phyloP scores from a whole-genome alignment of 306 rosid species.

The Cicer arietinum region DNA sequence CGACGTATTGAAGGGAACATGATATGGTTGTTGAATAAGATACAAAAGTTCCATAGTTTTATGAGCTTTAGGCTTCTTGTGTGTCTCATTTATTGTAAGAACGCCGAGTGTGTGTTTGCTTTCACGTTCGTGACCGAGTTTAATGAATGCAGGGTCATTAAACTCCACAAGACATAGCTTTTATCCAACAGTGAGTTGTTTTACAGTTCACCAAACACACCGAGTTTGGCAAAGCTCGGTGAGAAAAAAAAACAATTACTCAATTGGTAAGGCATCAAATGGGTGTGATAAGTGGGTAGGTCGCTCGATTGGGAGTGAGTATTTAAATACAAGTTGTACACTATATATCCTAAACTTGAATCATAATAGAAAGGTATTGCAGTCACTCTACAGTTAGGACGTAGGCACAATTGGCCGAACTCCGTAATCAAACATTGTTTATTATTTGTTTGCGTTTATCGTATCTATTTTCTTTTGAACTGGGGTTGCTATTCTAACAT shows the following conservation, averaged over 20 bases:
- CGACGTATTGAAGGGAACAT: constrained; percentile 15
- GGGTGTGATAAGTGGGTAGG: too few species aligned
- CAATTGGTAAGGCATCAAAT: too few species aligned
- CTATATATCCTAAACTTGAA: too few species aligned
- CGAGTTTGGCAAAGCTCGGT: constrained; percentile 10
- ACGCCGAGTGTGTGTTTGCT: not conserved
- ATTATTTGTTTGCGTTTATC: too few species aligned
- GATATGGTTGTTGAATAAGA: constrained; percentile 35
- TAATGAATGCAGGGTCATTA: not conserved
- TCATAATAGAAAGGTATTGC: too few species aligned
- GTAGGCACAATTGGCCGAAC: too few species aligned
- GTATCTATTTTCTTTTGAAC: too few species aligned
- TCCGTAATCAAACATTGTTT: too few species aligned
- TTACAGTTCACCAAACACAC: not conserved
- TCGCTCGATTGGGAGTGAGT: too few species aligned
- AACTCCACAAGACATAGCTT: not conserved
- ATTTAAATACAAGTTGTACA: too few species aligned
- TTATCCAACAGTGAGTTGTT: not conserved
- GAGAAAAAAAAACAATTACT: not conserved
- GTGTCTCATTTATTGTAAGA: constrained; percentile 6
- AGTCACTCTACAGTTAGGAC: too few species aligned
- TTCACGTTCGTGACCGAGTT: not conserved
- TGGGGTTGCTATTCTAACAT: too few species aligned
- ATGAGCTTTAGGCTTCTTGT: constrained; percentile 14
- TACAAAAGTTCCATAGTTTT: constrained; percentile 2